A percentile compares a stretch with the other conserved stretches of the same genome.
Evolutionary conservation across 495 filamentous ascomycete species (phyloP).

Genomic region (Geoglossum glabrum): DNA sequence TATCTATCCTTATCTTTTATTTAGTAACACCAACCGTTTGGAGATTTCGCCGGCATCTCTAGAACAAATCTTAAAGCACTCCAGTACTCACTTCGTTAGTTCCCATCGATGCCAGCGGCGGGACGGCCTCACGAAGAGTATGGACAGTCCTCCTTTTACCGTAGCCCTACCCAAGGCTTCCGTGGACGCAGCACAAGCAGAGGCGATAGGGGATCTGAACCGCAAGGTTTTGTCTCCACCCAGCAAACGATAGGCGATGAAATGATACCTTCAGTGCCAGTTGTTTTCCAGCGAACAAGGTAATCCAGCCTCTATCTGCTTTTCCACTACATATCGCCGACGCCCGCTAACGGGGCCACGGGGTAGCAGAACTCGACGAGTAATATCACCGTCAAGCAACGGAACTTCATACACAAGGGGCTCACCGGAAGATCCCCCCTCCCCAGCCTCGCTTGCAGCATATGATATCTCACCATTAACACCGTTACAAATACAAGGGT

Average conservation of each 20-base stretch:
- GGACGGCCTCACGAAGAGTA: neutral
- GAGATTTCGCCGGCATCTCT: too few species aligned
- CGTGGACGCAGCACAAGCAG: neutral
- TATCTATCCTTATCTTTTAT: too few species aligned
- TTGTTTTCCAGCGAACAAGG: neutral
- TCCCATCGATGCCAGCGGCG: neutral
- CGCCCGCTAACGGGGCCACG: neutral
- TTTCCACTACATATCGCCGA: neutral
- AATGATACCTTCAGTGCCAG: neutral
- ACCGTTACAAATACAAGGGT: neutral
- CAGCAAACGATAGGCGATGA: neutral
- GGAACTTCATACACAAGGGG: neutral
- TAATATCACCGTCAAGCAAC: neutral
- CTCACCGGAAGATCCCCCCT: neutral
- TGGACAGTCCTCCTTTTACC: neutral
- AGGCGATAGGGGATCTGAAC: neutral
- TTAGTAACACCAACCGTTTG: too few species aligned
- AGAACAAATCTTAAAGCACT: too few species aligned
- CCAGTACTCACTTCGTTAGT: neutral
- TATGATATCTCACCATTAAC: constrained; percentile 1
- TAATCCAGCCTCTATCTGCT: neutral
- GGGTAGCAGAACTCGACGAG: neutral
- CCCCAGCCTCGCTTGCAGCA: neutral
- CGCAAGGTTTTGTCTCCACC: neutral
- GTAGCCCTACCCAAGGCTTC: neutral